Base-by-base conservation (phyloP, 306 rosid species). In the Glycine tomentella region DNA sequence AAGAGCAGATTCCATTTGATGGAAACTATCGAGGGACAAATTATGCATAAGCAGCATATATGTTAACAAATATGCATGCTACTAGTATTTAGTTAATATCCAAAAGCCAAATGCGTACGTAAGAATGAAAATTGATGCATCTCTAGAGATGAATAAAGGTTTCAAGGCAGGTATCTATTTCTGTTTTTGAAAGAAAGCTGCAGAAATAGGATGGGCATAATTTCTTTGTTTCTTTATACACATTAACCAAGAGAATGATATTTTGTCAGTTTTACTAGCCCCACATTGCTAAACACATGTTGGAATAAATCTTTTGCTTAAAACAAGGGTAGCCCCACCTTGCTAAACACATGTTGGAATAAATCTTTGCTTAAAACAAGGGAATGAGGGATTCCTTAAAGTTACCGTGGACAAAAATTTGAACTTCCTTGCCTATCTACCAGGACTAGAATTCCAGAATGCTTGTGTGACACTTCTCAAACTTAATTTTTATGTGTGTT, bases 401-500 rank as follows among this genome's bases (percentile, higher is more conserved):
- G 52, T 67, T 15, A 13, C n/a, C 15, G 6, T 9, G 33, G 49
- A 42, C 17, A 52, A 55, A 42, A 25, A 7, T 20, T 55, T 81
- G 42, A 66, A 48, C 67, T 74, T 8, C 15, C 65, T 86, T 75
- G 33, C 81, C 86, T 62, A 45, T 38, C 5, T 72, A 66, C 45
- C 77, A 87, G 80, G 84, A 17, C 71, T 77, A 50, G 84, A 9
- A 7, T 63, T 77, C 84, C 34, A 73, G 68, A 73, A 81, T 68
- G 49, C 50, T 25, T 83, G 61, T 0, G 8, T 68, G 13, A 46
- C 38, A 36, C 77, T 67, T 57, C 31, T 25, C 31, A 25, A 25
- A 25, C 31, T 25, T 25, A 25, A 25, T 25, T 85, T 85, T 55
- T 0, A 6, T 3, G 2, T 14, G 64, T 40, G 9, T 16, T 14